Evolutionary conservation across 73 alveolate species (phyloP).

Genomic region (Tetrahymena elliotti): DNA sequence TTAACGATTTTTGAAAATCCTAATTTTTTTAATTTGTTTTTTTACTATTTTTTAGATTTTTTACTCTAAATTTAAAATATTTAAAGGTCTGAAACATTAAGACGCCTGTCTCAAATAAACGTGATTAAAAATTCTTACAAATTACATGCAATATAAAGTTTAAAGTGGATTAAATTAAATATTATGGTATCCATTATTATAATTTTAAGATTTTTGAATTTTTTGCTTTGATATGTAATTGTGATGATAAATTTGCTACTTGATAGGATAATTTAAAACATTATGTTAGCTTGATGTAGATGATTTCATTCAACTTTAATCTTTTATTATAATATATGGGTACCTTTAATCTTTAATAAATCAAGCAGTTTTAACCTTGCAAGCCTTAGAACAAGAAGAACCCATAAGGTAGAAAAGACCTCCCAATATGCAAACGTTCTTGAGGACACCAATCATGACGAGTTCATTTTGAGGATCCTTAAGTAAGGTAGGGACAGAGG

Average conservation of each 20-base stretch:
- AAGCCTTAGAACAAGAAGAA: not conserved
- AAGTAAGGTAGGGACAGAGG: not conserved
- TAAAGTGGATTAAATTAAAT: not conserved
- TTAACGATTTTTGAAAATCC: not conserved
- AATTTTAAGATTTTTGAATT: not conserved
- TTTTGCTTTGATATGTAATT: not conserved
- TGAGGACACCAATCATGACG: not conserved
- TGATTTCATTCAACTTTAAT: not conserved
- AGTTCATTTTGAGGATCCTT: not conserved
- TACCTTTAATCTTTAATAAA: not conserved
- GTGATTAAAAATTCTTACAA: not conserved
- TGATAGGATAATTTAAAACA: not conserved
- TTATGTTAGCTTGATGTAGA: not conserved
- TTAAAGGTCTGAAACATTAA: not conserved
- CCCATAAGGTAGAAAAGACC: slow-evolving; percentile 2
- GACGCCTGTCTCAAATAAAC: not conserved
- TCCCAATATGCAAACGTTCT: not conserved
- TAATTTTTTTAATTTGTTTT: too few relatives aligned
- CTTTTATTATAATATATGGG: not conserved
- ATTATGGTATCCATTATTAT: not conserved
- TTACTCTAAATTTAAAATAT: not conserved
- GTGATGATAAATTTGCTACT: not conserved
- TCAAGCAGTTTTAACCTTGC: not conserved
- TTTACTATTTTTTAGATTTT: not conserved
- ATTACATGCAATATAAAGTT: not conserved